Evolutionary conservation across 495 filamentous ascomycete species (phyloP).

Genomic region (Letharia lupina): DNA sequence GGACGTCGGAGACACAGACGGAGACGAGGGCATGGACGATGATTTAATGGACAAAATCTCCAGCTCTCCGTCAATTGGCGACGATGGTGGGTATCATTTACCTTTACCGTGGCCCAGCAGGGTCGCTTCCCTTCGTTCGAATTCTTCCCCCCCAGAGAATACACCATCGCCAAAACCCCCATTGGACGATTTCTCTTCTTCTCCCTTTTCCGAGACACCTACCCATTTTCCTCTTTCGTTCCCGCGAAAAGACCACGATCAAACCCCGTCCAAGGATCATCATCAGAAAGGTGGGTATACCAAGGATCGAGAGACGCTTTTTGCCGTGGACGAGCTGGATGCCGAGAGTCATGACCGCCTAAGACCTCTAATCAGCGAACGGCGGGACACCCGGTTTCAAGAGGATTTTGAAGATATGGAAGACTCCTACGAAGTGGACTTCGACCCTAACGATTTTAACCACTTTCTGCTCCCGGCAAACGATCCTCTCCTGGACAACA

Average conservation of each 20-base stretch:
- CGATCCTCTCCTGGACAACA: constrained; percentile 35
- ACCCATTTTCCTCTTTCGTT: constrained; percentile 37
- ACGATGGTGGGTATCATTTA: constrained; percentile 77
- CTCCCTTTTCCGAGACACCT: constrained; percentile 45
- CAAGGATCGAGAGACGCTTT: constrained; percentile 12
- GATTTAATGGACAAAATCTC: constrained; percentile 95
- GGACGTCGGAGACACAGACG: constrained; percentile 62
- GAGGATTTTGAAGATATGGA: constrained; percentile 17
- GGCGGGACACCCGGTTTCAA: constrained; percentile 5
- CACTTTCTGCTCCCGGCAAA: constrained; percentile 33
- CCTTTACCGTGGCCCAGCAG: constrained; percentile 37
- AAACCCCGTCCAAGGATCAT: constrained; percentile 45
- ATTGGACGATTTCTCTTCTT: constrained; percentile 38
- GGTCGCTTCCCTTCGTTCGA: constrained; percentile 36
- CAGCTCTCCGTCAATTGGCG: constrained; percentile 86
- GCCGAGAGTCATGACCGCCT: constrained; percentile 9
- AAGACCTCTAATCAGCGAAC: constrained; percentile 8
- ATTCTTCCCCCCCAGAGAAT: constrained; percentile 28
- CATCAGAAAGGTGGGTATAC: constrained; percentile 55
- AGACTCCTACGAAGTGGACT: constrained; percentile 22
- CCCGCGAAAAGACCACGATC: constrained; percentile 25
- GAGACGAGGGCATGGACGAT: constrained; percentile 74
- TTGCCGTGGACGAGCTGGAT: constrained; percentile 18
- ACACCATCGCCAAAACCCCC: constrained; percentile 23
- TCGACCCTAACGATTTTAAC: constrained; percentile 30